These are phyloP conservation scores for Coccomyxa sp. DNA, from an alignment of 139 green algal species.

Conservation along the genomic window DNA sequence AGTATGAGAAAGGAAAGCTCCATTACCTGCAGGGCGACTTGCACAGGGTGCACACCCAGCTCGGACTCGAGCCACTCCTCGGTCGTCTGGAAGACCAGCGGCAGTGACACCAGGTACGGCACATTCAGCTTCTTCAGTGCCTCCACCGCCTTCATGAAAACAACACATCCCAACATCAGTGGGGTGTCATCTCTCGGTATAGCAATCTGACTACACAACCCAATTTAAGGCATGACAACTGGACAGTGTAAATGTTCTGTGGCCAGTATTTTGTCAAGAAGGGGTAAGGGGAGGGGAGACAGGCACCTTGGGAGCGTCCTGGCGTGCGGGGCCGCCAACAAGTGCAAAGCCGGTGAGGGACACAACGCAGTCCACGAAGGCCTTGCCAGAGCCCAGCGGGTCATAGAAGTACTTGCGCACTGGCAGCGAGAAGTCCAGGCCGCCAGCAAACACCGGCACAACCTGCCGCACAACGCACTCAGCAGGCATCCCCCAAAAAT, in stretches of 20 bases:
- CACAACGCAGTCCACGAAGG: conserved; percentile 88
- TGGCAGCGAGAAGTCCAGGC: conserved; percentile 93
- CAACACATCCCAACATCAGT: no score
- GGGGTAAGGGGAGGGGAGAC: no score
- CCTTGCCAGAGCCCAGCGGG: conserved; percentile 70
- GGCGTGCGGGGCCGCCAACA: conserved; percentile 88
- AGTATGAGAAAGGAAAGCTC: no score
- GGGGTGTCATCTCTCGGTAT: no score
- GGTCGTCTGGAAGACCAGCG: conserved; percentile 99
- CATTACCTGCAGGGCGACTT: conserved; percentile 89
- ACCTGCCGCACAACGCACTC: conserved; percentile 29
- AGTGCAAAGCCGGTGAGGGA: conserved; percentile 95
- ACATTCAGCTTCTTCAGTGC: conserved; percentile 94
- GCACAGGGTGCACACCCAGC: conserved; percentile 97
- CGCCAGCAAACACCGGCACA: conserved; percentile 95
- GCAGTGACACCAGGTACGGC: conserved; percentile 95
- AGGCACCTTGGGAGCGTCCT: conserved; percentile 89
- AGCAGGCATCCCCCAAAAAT: not conserved
- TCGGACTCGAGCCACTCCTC: conserved; percentile 97
- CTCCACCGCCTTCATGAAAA: conserved; percentile 62
- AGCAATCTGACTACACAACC: no score
- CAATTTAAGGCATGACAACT: no score
- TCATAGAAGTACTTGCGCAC: conserved; percentile 99
- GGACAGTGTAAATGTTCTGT: no score
- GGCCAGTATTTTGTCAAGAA: no score